Evolutionary conservation across 2,329 filamentous ascomycete genomes (phyloP).

Genomic region (Coccinonectria pachysandricola): DNA sequence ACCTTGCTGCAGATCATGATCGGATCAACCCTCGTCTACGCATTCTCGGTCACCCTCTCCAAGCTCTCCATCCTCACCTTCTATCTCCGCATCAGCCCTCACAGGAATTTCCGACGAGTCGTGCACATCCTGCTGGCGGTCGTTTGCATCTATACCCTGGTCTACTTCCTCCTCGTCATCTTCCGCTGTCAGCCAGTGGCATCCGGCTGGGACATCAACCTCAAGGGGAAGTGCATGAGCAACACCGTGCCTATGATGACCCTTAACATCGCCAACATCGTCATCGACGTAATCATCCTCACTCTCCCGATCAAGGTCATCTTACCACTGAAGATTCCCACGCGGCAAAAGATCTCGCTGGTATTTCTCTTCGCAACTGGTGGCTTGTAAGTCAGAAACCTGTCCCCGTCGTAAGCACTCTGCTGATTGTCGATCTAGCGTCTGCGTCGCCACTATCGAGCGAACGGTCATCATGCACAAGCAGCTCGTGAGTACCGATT

Average conservation of each 20-base stretch:
- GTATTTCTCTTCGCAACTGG: slow-evolving; percentile 31
- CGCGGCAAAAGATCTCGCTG: slow-evolving; percentile 40
- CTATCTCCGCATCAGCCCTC: slow-evolving; percentile 31
- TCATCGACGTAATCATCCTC: slow-evolving; percentile 36
- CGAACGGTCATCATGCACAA: slow-evolving; percentile 17
- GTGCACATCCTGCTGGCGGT: slow-evolving; percentile 22
- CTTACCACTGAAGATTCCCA: slow-evolving; percentile 34
- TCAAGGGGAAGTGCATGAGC: slow-evolving; percentile 29
- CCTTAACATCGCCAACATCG: slow-evolving; percentile 27
- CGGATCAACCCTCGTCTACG: slow-evolving; percentile 32
- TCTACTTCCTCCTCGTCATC: slow-evolving; percentile 28
- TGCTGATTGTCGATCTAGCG: slow-evolving; percentile 6
- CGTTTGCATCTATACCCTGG: slow-evolving; percentile 29
- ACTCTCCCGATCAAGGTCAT: slow-evolving; percentile 34
- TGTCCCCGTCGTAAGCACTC: rapidly evolving
- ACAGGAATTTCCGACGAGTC: slow-evolving; percentile 11
- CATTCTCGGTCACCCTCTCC: slow-evolving; percentile 26
- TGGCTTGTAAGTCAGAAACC: slow-evolving; percentile 14
- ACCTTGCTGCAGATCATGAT: slow-evolving; percentile 16
- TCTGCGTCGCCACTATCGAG: slow-evolving; percentile 20
- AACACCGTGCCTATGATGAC: slow-evolving; percentile 21
- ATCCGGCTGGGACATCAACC: slow-evolving; percentile 31
- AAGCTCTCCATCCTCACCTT: slow-evolving; percentile 36
- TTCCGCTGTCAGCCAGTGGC: slow-evolving; percentile 31
- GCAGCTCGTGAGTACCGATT: slow-evolving; percentile 14